Conservation (phyloP, 768 basidiomycete species). For the Suillus decipiens region DNA sequence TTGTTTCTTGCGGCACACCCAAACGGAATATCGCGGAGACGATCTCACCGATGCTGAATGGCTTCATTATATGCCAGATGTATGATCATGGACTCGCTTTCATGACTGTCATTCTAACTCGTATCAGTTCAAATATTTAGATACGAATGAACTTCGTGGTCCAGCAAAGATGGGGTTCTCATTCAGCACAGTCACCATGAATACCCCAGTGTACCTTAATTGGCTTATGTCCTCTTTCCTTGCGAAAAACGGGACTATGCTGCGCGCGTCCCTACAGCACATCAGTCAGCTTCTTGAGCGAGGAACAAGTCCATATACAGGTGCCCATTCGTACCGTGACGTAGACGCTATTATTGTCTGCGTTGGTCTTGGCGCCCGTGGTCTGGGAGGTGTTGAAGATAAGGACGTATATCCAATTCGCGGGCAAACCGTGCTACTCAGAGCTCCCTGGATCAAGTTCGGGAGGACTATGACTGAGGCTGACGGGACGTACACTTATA, state of each 20-base stretch:
- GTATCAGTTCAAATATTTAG: slow-evolving; percentile 38
- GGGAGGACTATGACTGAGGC: slow-evolving; percentile 33
- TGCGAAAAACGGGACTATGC: slow-evolving; percentile 57
- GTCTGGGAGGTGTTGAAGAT: slow-evolving; percentile 54
- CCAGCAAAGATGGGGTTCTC: slow-evolving; percentile 49
- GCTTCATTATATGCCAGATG: slow-evolving; percentile 57
- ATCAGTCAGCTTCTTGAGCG: slow-evolving; percentile 53
- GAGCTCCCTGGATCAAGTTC: slow-evolving; percentile 50
- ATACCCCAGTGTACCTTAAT: slow-evolving; percentile 60
- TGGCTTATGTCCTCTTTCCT: slow-evolving; percentile 65
- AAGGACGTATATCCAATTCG: slow-evolving; percentile 47
- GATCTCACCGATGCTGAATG: slow-evolving; percentile 32
- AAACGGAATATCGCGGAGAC: slow-evolving; percentile 60
- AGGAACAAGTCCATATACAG: slow-evolving; percentile 11
- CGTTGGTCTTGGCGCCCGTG: slow-evolving; percentile 60
- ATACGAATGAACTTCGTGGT: slow-evolving; percentile 40
- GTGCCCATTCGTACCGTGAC: slow-evolving; percentile 1
- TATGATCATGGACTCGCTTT: slow-evolving; percentile 30
- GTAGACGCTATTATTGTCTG: slow-evolving; percentile 67
- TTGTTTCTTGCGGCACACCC: slow-evolving; percentile 63
- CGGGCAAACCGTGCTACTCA: slow-evolving; percentile 46
- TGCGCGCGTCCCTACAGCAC: slow-evolving; percentile 65
- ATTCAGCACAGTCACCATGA: slow-evolving; percentile 71
- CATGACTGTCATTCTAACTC: slow-evolving; percentile 9
- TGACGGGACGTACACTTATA: slow-evolving; percentile 36